Percentiles rank a stretch among this genome's conserved stretches.
These are phyloP conservation scores for Fusarium subtropicale DNA, from an alignment of 2,329 filamentous ascomycete genomes.

Conservation along the genomic window DNA sequence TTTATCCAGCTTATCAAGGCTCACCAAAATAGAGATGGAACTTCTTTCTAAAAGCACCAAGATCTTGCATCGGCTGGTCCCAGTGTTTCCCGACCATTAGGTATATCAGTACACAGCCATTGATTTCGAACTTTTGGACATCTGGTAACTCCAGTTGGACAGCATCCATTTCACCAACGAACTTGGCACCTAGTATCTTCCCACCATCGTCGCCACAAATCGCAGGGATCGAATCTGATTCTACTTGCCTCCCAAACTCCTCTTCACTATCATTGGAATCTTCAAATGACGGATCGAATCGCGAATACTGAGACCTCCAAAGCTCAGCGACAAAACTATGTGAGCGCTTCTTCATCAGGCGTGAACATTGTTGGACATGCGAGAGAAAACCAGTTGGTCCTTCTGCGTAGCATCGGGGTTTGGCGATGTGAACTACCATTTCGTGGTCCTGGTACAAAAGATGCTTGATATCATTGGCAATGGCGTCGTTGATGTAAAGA, in stretches of 20 bases:
- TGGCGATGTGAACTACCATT: neutral
- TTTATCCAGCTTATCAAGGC: too few species aligned
- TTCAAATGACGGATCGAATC: neutral
- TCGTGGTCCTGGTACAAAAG: neutral
- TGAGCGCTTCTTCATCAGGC: constrained; percentile 3
- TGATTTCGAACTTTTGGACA: neutral
- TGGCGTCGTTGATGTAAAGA: neutral
- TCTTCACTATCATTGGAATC: neutral
- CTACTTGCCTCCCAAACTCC: neutral
- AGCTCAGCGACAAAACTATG: neutral
- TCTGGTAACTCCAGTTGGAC: neutral
- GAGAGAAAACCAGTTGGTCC: neutral
- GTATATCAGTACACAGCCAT: neutral
- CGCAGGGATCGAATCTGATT: too few species aligned
- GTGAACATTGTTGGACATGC: neutral
- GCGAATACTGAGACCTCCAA: accelerated
- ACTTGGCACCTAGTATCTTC: neutral
- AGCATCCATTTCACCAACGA: neutral
- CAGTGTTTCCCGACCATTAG: too few species aligned
- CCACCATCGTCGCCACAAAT: neutral
- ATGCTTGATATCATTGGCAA: neutral
- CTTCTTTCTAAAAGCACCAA: too few species aligned
- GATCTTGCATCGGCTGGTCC: too few species aligned
- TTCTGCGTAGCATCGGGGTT: neutral
- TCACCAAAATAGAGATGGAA: too few species aligned